Evolutionary conservation across 2,329 filamentous ascomycete species (phyloP).

Genomic region (Metarhizium guizhouense): DNA sequence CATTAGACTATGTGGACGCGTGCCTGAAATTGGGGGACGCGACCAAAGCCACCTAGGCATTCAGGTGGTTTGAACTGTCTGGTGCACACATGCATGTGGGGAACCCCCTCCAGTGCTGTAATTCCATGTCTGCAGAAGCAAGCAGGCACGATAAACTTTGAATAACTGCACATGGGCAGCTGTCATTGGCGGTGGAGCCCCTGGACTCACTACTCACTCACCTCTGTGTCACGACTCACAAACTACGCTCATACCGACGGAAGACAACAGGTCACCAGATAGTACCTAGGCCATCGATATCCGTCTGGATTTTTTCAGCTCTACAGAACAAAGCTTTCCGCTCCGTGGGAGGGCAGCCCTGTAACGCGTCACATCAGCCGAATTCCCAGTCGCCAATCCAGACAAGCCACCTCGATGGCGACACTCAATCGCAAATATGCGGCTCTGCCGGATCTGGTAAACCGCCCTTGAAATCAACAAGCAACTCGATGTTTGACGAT

Average conservation of each 20-base stretch:
- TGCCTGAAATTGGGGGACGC: neutral
- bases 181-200: neutral
- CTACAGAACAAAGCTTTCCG: neutral
- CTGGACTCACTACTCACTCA: neutral
- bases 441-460: conserved; percentile 68
- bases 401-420: conserved; percentile 20
- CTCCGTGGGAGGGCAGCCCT: neutral
- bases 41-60: too few species aligned
- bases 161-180: too few species aligned
- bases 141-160: too few species aligned
- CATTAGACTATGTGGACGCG: neutral
- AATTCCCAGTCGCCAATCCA: neutral
- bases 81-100: neutral
- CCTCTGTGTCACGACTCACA: neutral
- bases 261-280: neutral
- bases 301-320: neutral
- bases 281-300: neutral
- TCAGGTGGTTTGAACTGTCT: neutral
- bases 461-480: conserved; percentile 9
- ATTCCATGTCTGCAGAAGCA: too few species aligned
- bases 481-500: conserved; percentile 10
- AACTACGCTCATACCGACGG: neutral
- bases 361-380: neutral
- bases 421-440: conserved; percentile 75
- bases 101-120: neutral